These are phyloP conservation scores for Lyophyllum shimeji DNA, from an alignment of 768 basidiomycete species.

Conservation along the genomic window DNA sequence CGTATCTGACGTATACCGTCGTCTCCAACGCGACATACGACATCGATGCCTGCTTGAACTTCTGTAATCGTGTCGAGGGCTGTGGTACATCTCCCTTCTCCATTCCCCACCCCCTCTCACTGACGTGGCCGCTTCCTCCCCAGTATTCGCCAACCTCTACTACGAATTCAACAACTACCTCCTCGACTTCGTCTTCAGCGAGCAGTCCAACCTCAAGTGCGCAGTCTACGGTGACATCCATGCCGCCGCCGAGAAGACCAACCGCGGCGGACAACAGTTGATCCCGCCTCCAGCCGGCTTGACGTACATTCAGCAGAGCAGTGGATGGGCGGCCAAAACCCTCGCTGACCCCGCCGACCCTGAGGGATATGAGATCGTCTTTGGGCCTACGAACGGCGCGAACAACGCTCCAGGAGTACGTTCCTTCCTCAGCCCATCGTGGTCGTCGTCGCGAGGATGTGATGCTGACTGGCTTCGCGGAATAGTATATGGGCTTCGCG, in stretches of 20 bases:
- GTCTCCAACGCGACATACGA: slow-evolving; percentile 46
- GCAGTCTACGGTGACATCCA: slow-evolving; percentile 45
- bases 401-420: slow-evolving; percentile 14
- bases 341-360: slow-evolving; percentile 38
- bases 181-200: slow-evolving; percentile 35
- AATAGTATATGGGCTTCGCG: slow-evolving; percentile 51
- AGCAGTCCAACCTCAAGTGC: slow-evolving; percentile 48
- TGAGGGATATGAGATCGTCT: slow-evolving; percentile 44
- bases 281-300: slow-evolving; percentile 32
- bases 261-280: slow-evolving; percentile 43
- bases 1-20: slow-evolving; percentile 45
- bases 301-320: slow-evolving; percentile 44
- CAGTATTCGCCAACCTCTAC: slow-evolving; percentile 50
- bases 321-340: slow-evolving; percentile 37
- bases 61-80: slow-evolving; percentile 33
- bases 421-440: neutral
- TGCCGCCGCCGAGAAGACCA: slow-evolving; percentile 42
- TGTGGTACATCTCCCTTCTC: slow-evolving; percentile 36
- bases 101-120: neutral
- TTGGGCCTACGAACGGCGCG: slow-evolving; percentile 36
- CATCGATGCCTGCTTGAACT: slow-evolving; percentile 40
- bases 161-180: slow-evolving; percentile 48
- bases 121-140: neutral
- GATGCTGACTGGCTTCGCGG: no score
- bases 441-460: neutral